Evolutionary conservation across 148 eudicot species (phyloP).

Genomic region (Rhododendron vialii): DNA sequence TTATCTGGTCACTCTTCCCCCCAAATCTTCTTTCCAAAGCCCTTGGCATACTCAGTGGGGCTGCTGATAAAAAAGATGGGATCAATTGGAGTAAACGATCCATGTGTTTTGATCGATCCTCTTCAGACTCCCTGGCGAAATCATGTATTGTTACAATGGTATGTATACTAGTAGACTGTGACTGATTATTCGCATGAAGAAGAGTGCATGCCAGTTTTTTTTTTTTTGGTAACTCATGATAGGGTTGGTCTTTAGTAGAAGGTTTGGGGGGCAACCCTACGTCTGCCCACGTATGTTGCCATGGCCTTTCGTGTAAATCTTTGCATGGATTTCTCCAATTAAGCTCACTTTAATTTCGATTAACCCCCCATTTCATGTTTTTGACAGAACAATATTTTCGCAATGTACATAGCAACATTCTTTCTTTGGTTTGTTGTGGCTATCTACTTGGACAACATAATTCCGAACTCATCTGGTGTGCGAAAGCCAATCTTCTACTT

Average conservation of each 20-base stretch:
- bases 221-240: too few species aligned
- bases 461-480: constrained; percentile 75
- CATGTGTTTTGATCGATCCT: background rate
- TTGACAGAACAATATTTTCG: constrained; percentile 47
- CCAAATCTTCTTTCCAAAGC: constrained; percentile 58
- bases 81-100: constrained; percentile 54
- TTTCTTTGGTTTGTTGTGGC: constrained; percentile 53
- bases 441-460: constrained; percentile 76
- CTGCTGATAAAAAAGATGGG: constrained; percentile 39
- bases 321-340: background rate
- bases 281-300: background rate
- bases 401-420: constrained; percentile 42
- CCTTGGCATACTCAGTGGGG: constrained; percentile 34
- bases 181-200: too few species aligned
- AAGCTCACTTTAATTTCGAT: background rate
- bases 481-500: constrained; percentile 70
- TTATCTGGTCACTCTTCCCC: constrained; percentile 56
- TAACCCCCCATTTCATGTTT: background rate
- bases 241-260: too few species aligned
- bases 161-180: too few species aligned
- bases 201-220: too few species aligned
- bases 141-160: too few species aligned
- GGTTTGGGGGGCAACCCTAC: too few species aligned
- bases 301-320: background rate
- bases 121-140: constrained; percentile 17